Evolutionary conservation across 176 grass and related monocot species (phyloP).

Genomic region (Avena sativa): DNA sequence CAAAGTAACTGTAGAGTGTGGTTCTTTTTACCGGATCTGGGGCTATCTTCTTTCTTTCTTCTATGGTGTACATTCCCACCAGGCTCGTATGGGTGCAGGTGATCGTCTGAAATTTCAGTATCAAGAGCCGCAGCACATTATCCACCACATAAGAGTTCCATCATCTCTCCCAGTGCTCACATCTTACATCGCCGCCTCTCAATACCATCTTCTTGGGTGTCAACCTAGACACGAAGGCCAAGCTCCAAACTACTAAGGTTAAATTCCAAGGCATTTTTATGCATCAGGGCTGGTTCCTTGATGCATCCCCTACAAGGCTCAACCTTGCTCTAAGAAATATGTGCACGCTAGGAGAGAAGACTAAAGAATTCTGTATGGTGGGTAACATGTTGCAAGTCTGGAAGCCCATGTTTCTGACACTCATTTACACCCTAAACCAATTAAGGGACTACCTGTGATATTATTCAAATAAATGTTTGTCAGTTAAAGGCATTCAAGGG

Average conservation of each 20-base stretch:
- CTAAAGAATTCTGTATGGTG: neutral
- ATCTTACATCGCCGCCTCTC: neutral
- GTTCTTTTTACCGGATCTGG: neutral
- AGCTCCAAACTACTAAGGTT: neutral
- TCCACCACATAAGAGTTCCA: neutral
- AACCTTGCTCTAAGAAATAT: neutral
- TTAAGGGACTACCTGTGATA: neutral
- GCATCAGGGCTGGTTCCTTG: neutral
- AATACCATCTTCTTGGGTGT: neutral
- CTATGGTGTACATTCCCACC: neutral
- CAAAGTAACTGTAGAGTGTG: neutral
- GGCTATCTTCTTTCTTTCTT: neutral
- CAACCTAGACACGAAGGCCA: neutral
- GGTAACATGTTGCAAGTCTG: neutral
- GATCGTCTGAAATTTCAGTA: neutral
- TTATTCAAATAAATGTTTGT: neutral
- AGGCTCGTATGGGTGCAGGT: neutral
- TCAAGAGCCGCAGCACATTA: neutral
- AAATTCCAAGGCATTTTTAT: neutral
- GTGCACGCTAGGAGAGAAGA: conserved; percentile 7
- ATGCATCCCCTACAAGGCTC: neutral
- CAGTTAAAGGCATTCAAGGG: neutral
- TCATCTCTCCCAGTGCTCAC: neutral
- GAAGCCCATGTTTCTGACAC: neutral
- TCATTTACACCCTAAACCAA: neutral